Evolutionary conservation across 306 rosid species (phyloP).

Genomic region (cucumber (Cucumis sativus)): Cucumber_9930_V3 NC_026655.2:24962001-24962500

Average conservation of each 20-base stretch:
- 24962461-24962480: background rate
- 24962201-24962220: background rate
- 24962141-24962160: too few relatives aligned
- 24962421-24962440: background rate
- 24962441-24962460: background rate
- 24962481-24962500: background rate
- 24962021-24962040: too few relatives aligned
- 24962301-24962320: slow-evolving; percentile 6
- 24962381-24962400: background rate
- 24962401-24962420: background rate
- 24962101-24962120: too few relatives aligned
- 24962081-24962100: too few relatives aligned
- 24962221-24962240: background rate
- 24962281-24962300: slow-evolving; percentile 9
- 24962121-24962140: too few relatives aligned
- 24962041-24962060: too few relatives aligned
- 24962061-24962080: too few relatives aligned
- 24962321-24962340: background rate
- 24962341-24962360: slow-evolving; percentile 2
- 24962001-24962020: too few relatives aligned
- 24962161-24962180: background rate
- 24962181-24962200: background rate
- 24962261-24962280: slow-evolving; percentile 4
- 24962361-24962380: slow-evolving; percentile 7
- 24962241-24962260: background rate